phyloP scores from a whole-genome alignment of 352 stramenopile genomes.

The Globisporangium cystogenes region DNA sequence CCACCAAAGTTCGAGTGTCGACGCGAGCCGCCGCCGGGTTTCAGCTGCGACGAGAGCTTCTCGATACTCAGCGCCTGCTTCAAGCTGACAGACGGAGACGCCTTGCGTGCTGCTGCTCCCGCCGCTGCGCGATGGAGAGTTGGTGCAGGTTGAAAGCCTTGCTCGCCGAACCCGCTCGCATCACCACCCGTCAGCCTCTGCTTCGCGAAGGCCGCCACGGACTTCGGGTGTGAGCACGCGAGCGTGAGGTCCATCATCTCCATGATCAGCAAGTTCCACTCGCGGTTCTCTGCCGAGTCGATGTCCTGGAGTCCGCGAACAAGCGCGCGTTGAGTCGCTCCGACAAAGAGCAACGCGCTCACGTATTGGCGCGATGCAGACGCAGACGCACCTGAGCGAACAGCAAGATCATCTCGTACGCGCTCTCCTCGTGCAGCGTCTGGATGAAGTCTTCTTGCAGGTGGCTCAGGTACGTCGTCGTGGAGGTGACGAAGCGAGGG shows the following conservation, averaged over 20 bases:
- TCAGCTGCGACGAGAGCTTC: conserved; percentile 36
- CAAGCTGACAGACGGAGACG: conserved; percentile 18
- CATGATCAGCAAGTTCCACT: conserved; percentile 88
- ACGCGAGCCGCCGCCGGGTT: conserved; percentile 22
- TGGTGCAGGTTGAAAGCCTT: neutral
- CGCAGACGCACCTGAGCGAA: conserved; percentile 46
- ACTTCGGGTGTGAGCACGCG: conserved; percentile 59
- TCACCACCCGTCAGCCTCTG: conserved; percentile 7
- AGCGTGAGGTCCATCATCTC: conserved; percentile 86
- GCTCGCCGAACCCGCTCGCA: neutral
- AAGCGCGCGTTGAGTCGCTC: neutral
- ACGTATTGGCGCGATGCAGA: neutral
- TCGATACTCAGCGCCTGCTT: conserved; percentile 46
- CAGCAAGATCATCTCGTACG: conserved; percentile 85
- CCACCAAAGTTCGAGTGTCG: conserved; percentile 87
- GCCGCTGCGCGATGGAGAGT: neutral
- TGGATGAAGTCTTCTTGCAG: conserved; percentile 80
- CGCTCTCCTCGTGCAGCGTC: conserved; percentile 73
- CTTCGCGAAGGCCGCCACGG: conserved; percentile 55
- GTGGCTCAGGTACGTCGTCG: conserved; percentile 67
- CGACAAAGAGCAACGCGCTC: neutral
- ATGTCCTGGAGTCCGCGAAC: conserved; percentile 45
- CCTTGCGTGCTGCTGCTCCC: neutral
- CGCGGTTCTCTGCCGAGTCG: conserved; percentile 72
- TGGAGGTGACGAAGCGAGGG: conserved; percentile 70